Base-by-base conservation (phyloP, 495 filamentous ascomycete genomes). In the Thermothielavioides terrestris region DNA sequence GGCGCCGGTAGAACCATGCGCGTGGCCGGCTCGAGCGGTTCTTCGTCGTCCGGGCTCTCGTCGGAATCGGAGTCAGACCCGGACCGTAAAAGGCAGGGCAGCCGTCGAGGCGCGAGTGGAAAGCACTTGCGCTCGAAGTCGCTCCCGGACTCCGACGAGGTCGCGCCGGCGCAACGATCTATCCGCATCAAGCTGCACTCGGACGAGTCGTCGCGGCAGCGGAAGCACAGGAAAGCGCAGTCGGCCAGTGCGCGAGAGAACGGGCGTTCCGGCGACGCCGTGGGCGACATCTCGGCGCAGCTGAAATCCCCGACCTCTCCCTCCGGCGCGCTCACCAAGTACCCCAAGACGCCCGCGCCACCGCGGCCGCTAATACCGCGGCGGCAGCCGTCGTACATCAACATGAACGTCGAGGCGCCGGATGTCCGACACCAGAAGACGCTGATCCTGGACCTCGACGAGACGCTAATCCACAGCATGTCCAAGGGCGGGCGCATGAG, bases 381-480 rank as follows among this genome's bases (percentile, higher is more conserved):
- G 30, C 84, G 88, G 34, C 80, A 91, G 59, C 86, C 88, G 34
- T 94, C 88, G 11, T 94, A 92, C 64, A 76, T 81, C 37, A 64
- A 73, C 56, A 54, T 42, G 8, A 32, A 53, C 21, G 66, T 65
- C 52, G 68, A 76, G 61, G 64, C 67, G 18, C 67, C 64, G 35
- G 69, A 59, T 65, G 67, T 62, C 53, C 67, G 68, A 54, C 70
- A 68, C 63, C 84, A 90, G 62, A 98, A 98, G 69, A 97, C 92
- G 2, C 67, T 98, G 50, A 91, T 98, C 56, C 75, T 98, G 23
- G 92, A 98, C 63, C 79, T 98, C 14, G 92, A 98, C 64, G 92
- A 98, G 62, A 98, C 92, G 0, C 71, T 98, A 44, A 97, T 98
- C 59, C 92, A 98, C 71, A 95, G 89, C 63, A 84, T 96, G 69